Percentiles rank a stretch among this genome's conserved stretches.
Conservation (phyloP, 179 eudicot species). For the Silene noctiflora region DNA sequence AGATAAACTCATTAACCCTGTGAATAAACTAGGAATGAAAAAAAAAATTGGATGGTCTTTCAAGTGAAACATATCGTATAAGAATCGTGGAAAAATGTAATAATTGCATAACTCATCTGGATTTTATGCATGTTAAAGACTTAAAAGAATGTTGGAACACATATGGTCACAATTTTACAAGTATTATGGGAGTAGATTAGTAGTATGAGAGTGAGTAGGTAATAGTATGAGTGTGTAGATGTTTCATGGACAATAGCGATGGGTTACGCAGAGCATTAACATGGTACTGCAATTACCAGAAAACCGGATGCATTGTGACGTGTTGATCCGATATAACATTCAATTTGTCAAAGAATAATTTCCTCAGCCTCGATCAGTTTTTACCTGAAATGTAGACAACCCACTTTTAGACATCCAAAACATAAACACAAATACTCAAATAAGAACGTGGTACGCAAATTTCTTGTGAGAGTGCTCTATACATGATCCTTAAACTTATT, state of each 20-base stretch:
- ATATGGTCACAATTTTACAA: constrained; percentile 12
- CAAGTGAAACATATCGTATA: not conserved
- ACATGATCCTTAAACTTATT: not conserved
- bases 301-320: not conserved
- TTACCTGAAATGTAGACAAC: not conserved
- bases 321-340: constrained; percentile 7
- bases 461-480: not conserved
- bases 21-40: not conserved
- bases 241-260: not conserved
- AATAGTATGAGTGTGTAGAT: constrained; percentile 8
- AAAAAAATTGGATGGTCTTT: not conserved
- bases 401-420: constrained; percentile 4
- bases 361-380: constrained; percentile 5
- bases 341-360: not conserved
- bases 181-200: not conserved
- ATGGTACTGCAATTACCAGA: constrained; percentile 13
- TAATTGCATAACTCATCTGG: not conserved
- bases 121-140: not conserved
- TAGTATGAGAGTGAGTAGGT: not conserved
- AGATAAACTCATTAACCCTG: not conserved
- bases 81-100: not conserved
- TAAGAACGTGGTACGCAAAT: not conserved
- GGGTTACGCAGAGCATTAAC: constrained; percentile 10
- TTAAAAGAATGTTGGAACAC: constrained; percentile 11
- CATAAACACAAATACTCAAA: not conserved